Base-by-base conservation (phyloP, 176 grass and related monocot genomes). In the Raddia distichophylla region DNA sequence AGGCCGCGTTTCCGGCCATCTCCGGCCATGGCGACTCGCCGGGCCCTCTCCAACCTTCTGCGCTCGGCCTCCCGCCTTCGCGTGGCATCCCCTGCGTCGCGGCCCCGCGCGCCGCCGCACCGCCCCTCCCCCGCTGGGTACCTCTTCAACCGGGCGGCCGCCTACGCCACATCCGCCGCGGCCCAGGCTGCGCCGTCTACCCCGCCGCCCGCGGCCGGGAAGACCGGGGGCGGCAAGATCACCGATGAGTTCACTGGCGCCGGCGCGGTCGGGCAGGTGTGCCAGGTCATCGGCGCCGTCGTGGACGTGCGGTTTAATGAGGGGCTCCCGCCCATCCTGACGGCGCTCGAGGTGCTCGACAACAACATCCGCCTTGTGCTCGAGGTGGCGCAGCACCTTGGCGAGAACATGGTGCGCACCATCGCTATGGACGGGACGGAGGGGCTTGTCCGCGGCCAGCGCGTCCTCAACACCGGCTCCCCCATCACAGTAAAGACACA, bases 391-490 rank as follows among this genome's bases (percentile, higher is more conserved):
- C 95, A 98, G 78, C 95, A 98, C 69, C 84, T 98, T 19, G 95
- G 95, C 35, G 95, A 98, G 86, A 98, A 86, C 52, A 91, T 95
- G 88, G 95, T 98, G 60, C 83, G 95, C 72, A 98, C 95, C 81
- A 98, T 98, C 69, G 95, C 95, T 65, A 98, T 98, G 95, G 95
- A 98, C 74, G 95, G 95, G 7, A 98, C 95, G 1, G 95, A 98
- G 83, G 95, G 95, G 60, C 92, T 98, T 32, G 95, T 98, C 7
- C 93, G 95, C 62, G 95, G 95, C 19, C 95, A 98, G 90, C 83
- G 86, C 45, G 95, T 98, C 79, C 85, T 98, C 60, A 98, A 98
- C 88, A 98, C 95, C 22, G 95, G 95, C 57, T 98, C 95, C 34
- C 95, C 95, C 0, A 98, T 98, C 87, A 98, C 95, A 42, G 95